A percentile compares a stretch with the other conserved stretches of the same genome.
Evolutionary conservation across 2,329 filamentous ascomycete genomes (phyloP).

Genomic region (Rhinocladiella mackenziei): DNA sequence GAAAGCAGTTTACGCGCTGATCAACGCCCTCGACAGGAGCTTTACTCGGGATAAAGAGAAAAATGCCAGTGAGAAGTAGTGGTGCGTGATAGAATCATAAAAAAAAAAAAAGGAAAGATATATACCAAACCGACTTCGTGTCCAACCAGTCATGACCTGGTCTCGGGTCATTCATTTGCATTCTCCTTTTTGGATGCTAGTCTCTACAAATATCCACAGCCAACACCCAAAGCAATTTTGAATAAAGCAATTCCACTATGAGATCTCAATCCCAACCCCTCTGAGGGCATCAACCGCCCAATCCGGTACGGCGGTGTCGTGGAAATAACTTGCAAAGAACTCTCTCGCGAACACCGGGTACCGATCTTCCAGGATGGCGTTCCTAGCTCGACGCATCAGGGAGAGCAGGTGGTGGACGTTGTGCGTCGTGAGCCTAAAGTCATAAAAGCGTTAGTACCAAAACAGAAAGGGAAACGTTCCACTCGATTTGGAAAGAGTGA

Average conservation of each 20-base stretch:
- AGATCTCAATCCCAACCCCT: constrained; percentile 74
- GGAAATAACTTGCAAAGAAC: constrained; percentile 76
- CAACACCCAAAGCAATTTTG: background rate
- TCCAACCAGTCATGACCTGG: too few species aligned
- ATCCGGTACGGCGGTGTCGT: constrained; percentile 64
- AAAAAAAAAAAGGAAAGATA: too few species aligned
- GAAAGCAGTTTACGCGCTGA: constrained; percentile 45
- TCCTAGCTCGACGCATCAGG: constrained; percentile 70
- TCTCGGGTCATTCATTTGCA: too few species aligned
- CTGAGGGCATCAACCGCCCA: constrained; percentile 81
- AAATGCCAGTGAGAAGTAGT: too few species aligned
- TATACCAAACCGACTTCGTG: too few species aligned
- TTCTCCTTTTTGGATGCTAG: too few species aligned
- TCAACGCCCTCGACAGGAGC: constrained; percentile 35
- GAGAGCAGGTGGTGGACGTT: constrained; percentile 90
- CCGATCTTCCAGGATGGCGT: constrained; percentile 74
- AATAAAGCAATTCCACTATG: constrained; percentile 34
- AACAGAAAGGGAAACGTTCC: background rate
- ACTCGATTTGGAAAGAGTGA: too few species aligned
- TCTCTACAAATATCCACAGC: background rate
- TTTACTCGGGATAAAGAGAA: too few species aligned
- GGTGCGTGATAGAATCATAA: too few species aligned
- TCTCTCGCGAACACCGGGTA: constrained; percentile 72
- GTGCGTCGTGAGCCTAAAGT: constrained; percentile 63
- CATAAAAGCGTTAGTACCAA: background rate